Conservation (phyloP, 164 flowering plant species). For the Vitis rupestris region DNA sequence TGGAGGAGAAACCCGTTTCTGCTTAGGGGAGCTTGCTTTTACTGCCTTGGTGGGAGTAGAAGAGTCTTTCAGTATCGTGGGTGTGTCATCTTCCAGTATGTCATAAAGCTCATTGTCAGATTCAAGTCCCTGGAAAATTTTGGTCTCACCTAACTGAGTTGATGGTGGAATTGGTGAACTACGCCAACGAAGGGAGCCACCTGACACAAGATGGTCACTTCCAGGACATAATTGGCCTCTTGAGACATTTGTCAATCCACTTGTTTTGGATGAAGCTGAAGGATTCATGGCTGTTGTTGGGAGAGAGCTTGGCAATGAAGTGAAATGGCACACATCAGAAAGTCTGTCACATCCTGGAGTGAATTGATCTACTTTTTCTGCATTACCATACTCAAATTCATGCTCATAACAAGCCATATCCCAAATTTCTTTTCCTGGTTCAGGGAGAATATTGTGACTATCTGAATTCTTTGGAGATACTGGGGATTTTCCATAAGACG, state of each 20-base stretch:
- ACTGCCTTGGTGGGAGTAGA: constrained; percentile 37
- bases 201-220: constrained; percentile 18
- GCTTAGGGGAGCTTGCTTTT: constrained; percentile 66
- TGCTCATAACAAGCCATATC: constrained; percentile 7
- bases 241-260: constrained; percentile 20
- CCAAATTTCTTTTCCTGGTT: constrained; percentile 14
- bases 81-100: constrained; percentile 54
- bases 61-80: constrained; percentile 50
- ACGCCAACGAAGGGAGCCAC: constrained; percentile 39
- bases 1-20: constrained; percentile 74
- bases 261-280: constrained; percentile 32
- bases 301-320: constrained; percentile 22
- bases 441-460: constrained; percentile 16
- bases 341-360: constrained; percentile 26
- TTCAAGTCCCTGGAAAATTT: constrained; percentile 22
- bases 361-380: constrained; percentile 11
- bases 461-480: constrained; percentile 23
- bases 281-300: constrained; percentile 16
- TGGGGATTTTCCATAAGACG: constrained; percentile 29
- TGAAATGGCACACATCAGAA: constrained; percentile 18
- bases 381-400: not conserved
- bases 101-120: constrained; percentile 21
- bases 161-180: constrained; percentile 48
- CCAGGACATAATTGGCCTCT: constrained; percentile 17
- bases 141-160: constrained; percentile 22